A percentile compares a stretch with the other conserved stretches of the same genome.
Conservation (phyloP, 2,329 filamentous ascomycete species). For the Bipolaris cookei region DNA sequence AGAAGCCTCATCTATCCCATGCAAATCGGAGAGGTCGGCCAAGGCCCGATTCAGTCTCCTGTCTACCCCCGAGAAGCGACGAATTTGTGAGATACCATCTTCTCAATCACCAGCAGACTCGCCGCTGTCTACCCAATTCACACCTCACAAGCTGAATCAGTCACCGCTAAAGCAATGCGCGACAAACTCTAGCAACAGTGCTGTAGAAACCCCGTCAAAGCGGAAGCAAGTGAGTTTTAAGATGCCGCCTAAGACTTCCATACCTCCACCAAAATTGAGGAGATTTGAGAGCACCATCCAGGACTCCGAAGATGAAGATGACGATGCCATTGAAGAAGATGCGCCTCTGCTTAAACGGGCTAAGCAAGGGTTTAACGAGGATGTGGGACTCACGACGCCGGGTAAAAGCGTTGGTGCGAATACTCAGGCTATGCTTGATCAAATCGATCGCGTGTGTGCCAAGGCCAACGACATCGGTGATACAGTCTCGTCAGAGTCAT, state of each 20-base stretch:
- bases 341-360: background rate
- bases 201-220: constrained; percentile 38
- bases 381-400: background rate
- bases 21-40: background rate
- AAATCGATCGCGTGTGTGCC: constrained; percentile 37
- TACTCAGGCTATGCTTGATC: constrained; percentile 35
- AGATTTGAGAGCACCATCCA: constrained; percentile 40
- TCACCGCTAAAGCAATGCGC: constrained; percentile 26
- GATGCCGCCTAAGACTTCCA: constrained; percentile 15
- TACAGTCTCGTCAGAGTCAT: background rate
- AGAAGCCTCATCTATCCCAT: background rate
- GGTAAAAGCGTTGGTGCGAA: constrained; percentile 27
- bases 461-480: constrained; percentile 13
- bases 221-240: constrained; percentile 40
- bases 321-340: constrained; percentile 31
- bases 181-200: constrained; percentile 6
- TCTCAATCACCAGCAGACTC: constrained; percentile 47
- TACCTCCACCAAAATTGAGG: constrained; percentile 24
- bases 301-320: constrained; percentile 45
- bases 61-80: constrained; percentile 43
- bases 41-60: constrained; percentile 38
- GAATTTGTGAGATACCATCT: constrained; percentile 41
- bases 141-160: constrained; percentile 26
- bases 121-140: constrained; percentile 35
- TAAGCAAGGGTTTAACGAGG: constrained; percentile 9